phyloP scores from a whole-genome alignment of 441 rosid genomes.

The Brassica balearica region DNA sequence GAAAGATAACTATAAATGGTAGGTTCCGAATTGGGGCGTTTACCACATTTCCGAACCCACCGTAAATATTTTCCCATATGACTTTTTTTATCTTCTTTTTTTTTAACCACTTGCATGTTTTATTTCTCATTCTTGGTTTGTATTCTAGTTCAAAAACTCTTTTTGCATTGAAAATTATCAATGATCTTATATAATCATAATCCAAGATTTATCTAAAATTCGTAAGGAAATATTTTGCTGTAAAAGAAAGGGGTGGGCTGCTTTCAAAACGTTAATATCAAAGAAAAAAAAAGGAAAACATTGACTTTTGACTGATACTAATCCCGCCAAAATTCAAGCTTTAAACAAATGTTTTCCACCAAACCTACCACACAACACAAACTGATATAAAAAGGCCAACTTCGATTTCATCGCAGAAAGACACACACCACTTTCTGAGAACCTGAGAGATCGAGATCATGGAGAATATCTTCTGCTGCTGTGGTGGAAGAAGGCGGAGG shows the following conservation, averaged over 20 bases:
- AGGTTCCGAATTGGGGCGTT: too few relatives aligned
- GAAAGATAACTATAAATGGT: too few relatives aligned
- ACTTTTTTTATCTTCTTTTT: too few relatives aligned
- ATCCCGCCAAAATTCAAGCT: neutral
- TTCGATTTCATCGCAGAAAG: neutral
- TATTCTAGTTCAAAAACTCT: too few relatives aligned
- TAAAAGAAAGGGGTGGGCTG: too few relatives aligned
- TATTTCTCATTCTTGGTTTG: too few relatives aligned
- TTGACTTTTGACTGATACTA: neutral
- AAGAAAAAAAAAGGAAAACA: neutral
- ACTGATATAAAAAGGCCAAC: neutral
- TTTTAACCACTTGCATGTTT: too few relatives aligned
- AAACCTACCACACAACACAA: neutral
- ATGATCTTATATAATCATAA: too few relatives aligned
- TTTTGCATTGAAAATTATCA: too few relatives aligned
- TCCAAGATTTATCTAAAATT: too few relatives aligned
- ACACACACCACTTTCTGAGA: neutral
- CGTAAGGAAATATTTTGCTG: neutral
- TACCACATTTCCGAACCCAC: too few relatives aligned
- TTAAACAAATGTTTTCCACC: neutral
- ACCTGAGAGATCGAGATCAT: slow-evolving; percentile 29
- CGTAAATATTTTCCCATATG: too few relatives aligned
- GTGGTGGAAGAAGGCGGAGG: slow-evolving; percentile 54
- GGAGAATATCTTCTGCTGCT: slow-evolving; percentile 65
- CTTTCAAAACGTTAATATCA: neutral